Evolutionary conservation across 352 stramenopile genomes (phyloP).

Genomic region (Poterioochromonas sp.): DNA sequence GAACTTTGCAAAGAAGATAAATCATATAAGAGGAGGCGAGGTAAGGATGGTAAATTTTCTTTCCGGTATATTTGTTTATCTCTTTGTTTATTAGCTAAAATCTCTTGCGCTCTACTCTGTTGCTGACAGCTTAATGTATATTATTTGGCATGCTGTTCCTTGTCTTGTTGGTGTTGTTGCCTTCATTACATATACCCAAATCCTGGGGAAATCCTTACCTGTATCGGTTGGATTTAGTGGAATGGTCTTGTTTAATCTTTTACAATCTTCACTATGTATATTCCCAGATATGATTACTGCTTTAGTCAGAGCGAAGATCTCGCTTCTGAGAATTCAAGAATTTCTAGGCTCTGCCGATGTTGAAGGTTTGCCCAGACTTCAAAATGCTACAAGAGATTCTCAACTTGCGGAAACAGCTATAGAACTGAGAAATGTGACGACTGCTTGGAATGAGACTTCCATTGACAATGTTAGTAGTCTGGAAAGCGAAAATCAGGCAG

Average conservation of each 20-base stretch:
- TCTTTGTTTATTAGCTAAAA: background rate
- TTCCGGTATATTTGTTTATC: background rate
- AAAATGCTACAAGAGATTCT: background rate
- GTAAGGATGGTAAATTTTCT: background rate
- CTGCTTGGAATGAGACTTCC: background rate
- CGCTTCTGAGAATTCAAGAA: background rate
- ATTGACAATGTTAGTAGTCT: background rate
- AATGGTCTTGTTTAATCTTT: background rate
- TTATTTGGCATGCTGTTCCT: background rate
- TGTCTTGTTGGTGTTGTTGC: background rate
- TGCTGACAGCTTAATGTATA: background rate
- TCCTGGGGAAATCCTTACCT: background rate
- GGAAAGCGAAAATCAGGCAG: background rate
- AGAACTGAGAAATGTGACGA: background rate
- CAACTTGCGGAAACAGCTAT: background rate
- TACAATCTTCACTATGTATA: background rate
- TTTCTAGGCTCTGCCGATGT: background rate
- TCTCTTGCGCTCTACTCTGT: background rate
- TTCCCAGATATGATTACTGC: background rate
- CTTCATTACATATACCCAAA: background rate
- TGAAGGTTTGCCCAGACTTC: background rate
- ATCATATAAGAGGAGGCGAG: background rate
- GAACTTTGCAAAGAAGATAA: background rate
- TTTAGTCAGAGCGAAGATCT: background rate
- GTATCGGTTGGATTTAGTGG: background rate